Evolutionary conservation across 352 stramenopile genomes (phyloP).

Genomic region (Phytopythium mirpurense): DNA sequence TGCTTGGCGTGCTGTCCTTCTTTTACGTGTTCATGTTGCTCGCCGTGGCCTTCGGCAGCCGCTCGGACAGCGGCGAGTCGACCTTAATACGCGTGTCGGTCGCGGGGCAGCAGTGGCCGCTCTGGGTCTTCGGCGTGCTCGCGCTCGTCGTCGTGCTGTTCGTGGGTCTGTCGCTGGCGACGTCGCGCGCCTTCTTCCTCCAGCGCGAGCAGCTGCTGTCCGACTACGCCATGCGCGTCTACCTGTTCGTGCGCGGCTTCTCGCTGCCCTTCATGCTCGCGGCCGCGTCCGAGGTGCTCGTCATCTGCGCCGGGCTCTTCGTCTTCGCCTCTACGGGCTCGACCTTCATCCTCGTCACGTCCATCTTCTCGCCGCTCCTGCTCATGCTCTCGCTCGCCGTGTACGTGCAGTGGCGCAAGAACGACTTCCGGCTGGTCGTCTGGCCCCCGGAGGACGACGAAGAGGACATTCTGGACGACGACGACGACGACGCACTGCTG

Average conservation of each 20-base stretch:
- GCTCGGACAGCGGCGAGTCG: conserved; percentile 23
- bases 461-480: conserved; percentile 72
- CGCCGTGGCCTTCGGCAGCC: conserved; percentile 61
- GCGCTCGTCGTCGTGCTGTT: conserved; percentile 83
- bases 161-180: conserved; percentile 61
- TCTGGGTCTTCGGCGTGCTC: conserved; percentile 86
- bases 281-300: conserved; percentile 66
- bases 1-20: conserved; percentile 77
- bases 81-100: conserved; percentile 40
- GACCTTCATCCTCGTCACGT: conserved; percentile 74
- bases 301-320: conserved; percentile 80
- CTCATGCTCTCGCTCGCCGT: conserved; percentile 74
- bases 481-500: conserved; percentile 47
- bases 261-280: conserved; percentile 78
- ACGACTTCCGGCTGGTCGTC: conserved; percentile 80
- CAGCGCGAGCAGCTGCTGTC: conserved; percentile 72
- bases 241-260: conserved; percentile 56
- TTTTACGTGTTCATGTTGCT: conserved; percentile 84
- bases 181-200: conserved; percentile 76
- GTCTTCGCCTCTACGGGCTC: conserved; percentile 73
- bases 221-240: conserved; percentile 71
- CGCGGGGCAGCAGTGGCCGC: conserved; percentile 58
- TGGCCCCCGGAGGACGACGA: conserved; percentile 79
- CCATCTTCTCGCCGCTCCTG: conserved; percentile 69
- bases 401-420: conserved; percentile 72